phyloP scores from a whole-genome alignment of 768 basidiomycete species.

The Amanita exitialis region DNA sequence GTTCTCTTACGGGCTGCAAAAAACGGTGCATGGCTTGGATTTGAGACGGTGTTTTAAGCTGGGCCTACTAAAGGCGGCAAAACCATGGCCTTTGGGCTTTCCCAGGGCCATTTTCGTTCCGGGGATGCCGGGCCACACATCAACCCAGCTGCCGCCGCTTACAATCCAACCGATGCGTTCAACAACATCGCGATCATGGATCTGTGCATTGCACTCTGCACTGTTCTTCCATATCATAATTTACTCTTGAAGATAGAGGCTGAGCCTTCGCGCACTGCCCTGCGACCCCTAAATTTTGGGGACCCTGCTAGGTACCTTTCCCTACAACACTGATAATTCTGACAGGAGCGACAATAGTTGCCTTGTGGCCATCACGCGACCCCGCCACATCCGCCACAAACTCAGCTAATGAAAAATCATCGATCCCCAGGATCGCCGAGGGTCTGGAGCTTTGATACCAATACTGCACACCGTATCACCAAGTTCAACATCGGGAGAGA shows the following conservation, averaged over 20 bases:
- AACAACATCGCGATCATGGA: background rate
- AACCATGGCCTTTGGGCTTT: conserved; percentile 6
- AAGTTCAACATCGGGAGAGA: background rate
- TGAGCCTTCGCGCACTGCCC: background rate
- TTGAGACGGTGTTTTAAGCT: conserved; percentile 5
- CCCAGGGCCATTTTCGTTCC: conserved; percentile 6
- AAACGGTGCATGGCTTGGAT: conserved; percentile 14
- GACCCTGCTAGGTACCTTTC: background rate
- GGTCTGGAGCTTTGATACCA: background rate
- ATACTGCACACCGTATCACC: background rate
- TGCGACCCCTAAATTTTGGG: background rate
- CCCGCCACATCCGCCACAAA: background rate
- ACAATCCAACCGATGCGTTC: background rate
- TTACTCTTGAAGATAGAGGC: background rate
- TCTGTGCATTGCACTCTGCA: background rate
- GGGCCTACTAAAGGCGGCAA: conserved; percentile 4
- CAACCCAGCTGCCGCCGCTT: conserved; percentile 3
- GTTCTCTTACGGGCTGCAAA: conserved; percentile 7
- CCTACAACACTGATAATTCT: too few relatives aligned
- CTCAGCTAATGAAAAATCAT: background rate
- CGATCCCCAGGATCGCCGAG: background rate
- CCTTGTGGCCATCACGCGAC: background rate
- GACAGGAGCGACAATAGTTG: background rate
- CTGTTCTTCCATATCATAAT: background rate
- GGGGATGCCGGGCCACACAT: conserved; percentile 3